Base-by-base conservation (phyloP, 805 yeast genomes). In the Kluyveromyces dobzhanskii region DNA sequence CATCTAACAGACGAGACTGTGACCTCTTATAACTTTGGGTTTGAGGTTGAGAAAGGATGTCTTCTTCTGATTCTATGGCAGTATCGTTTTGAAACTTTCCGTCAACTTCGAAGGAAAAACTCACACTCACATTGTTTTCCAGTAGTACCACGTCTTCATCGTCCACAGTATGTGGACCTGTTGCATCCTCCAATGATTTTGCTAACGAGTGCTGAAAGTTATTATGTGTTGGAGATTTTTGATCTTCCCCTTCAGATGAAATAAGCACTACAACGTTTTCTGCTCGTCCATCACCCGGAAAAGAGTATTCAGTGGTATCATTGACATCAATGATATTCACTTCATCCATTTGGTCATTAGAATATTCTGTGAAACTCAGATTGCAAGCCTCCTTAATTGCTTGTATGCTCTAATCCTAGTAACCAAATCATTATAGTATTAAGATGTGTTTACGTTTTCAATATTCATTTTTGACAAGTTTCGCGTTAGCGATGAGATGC, bases 81-180 rank as follows among this genome's bases (percentile, higher is more conserved):
- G 37, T 34, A 26, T 34, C 37, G 17, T 34, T 26, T 26, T 34
- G 37, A 16, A 34, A 34, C 17, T 24, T 17, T 13, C 30, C 37
- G n/a, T 34, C 30, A 11, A 34, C 30, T 17, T 34, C 37, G 18
- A 34, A 24, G 17, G 37, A 34, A 26, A 34, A 26, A 12, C 14
- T 26, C 3, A 34, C n/a, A 12, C 37, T 26, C n/a, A 14, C 37
- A 25, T 14, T 25, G 9, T 34, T 16, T 6, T 34, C 30, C 5
- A 34, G 13, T 6, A 34, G 19, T 10, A 34, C 37, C n/a, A 34
- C 29, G 17, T 34, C 37, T 12, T 34, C 37, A 24, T 34, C 37
- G 13, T 26, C 21, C 5, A 30, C 21, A 24, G 23, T 26, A 6
- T 13, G 13, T 4, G 23, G 11, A 7, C 14, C 5, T 2, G 24